Percentiles rank a stretch among this genome's conserved stretches.
phyloP scores from a whole-genome alignment of 2,329 filamentous ascomycete species.

The Paracoccidioides brasiliensis region DNA sequence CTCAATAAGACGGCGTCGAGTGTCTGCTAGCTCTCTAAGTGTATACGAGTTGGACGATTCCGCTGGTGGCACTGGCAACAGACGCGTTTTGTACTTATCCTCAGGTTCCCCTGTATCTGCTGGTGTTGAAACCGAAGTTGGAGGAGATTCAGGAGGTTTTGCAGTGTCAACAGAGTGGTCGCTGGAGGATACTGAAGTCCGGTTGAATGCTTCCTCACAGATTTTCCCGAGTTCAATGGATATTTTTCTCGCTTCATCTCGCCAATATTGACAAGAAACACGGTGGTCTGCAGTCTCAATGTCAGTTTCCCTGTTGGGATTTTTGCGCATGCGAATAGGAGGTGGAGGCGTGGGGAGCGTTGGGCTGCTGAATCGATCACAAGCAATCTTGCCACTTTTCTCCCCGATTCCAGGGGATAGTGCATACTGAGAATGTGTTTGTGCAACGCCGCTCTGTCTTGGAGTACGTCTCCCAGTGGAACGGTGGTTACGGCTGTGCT shows the following conservation, averaged over 20 bases:
- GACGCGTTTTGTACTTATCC: constrained; percentile 23
- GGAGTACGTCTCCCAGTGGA: constrained; percentile 19
- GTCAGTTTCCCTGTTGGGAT: constrained; percentile 16
- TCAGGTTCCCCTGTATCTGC: constrained; percentile 14
- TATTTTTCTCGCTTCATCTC: constrained; percentile 70
- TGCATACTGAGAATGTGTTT: constrained; percentile 15
- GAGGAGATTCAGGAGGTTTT: constrained; percentile 39
- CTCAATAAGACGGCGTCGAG: constrained; percentile 43
- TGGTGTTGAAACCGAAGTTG: constrained; percentile 31
- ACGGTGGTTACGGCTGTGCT: constrained; percentile 36
- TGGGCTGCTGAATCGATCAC: constrained; percentile 23
- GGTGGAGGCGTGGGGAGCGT: constrained; percentile 28
- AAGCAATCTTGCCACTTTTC: constrained; percentile 5
- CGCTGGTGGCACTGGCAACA: constrained; percentile 32
- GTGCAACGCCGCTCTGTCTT: constrained; percentile 13
- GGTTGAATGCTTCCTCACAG: constrained; percentile 85
- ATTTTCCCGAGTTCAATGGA: constrained; percentile 77
- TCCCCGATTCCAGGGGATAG: constrained; percentile 8
- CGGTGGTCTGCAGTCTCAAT: constrained; percentile 31
- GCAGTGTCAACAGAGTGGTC: constrained; percentile 30
- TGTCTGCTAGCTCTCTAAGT: constrained; percentile 44
- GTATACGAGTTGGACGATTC: constrained; percentile 41
- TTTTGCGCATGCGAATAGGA: constrained; percentile 22
- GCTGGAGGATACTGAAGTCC: constrained; percentile 44
- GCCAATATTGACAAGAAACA: constrained; percentile 41